Evolutionary conservation across 2,329 filamentous ascomycete genomes (phyloP).

Genomic region (Fusarium siculi): DNA sequence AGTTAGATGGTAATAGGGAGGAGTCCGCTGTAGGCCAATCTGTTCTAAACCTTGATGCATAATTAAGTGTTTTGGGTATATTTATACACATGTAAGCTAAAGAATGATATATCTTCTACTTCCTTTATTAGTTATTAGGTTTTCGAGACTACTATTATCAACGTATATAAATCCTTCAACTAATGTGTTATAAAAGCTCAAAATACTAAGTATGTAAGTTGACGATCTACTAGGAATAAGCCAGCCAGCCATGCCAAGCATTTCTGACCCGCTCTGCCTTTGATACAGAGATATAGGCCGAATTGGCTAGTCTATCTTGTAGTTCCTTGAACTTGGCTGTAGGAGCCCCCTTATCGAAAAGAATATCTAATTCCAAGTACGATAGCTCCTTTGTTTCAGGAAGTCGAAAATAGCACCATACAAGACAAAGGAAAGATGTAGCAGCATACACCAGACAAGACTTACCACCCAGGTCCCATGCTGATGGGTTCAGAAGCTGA

Average conservation of each 20-base stretch:
- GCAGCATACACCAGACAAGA: constrained; percentile 24
- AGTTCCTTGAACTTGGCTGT: constrained; percentile 44
- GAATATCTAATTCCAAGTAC: constrained; percentile 37
- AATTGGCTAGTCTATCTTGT: constrained; percentile 10
- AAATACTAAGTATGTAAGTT: not conserved
- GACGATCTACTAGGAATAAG: not conserved
- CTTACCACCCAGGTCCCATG: constrained; percentile 36
- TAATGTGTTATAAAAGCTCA: accelerated
- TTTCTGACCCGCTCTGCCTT: constrained; percentile 21
- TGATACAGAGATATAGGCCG: constrained; percentile 7
- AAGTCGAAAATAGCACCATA: constrained; percentile 39
- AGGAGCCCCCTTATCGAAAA: constrained; percentile 38
- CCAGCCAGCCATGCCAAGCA: constrained; percentile 31
- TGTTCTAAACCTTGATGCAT: too few relatives aligned
- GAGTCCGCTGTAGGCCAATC: too few relatives aligned
- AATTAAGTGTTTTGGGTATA: too few relatives aligned
- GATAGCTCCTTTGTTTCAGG: constrained; percentile 38
- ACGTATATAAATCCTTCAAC: accelerated
- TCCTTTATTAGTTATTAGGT: accelerated
- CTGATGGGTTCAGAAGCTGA: constrained; percentile 30
- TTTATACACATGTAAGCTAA: accelerated
- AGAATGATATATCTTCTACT: not conserved
- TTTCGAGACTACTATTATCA: accelerated
- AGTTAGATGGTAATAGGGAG: too few relatives aligned
- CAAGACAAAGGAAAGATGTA: constrained; percentile 18